phyloP scores from a whole-genome alignment of 768 basidiomycete species.

The Solioccasus polychromus region DNA sequence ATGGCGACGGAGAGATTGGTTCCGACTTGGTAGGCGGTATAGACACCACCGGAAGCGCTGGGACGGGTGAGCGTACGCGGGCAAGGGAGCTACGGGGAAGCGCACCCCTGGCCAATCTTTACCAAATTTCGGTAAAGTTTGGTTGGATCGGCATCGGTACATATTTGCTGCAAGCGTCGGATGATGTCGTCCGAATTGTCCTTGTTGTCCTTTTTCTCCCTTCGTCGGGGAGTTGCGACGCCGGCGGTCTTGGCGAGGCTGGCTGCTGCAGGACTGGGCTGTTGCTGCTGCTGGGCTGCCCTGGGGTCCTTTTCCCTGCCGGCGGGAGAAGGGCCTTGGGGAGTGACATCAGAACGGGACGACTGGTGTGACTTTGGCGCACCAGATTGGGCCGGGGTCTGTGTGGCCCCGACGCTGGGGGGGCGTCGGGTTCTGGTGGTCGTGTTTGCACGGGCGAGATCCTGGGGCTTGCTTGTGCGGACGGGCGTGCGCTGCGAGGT shows the following conservation, averaged over 20 bases:
- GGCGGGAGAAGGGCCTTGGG: constrained; percentile 38
- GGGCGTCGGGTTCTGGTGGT: constrained; percentile 63
- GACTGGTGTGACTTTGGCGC: constrained; percentile 43
- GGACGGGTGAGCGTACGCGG: constrained; percentile 8
- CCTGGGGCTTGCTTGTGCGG: constrained; percentile 43
- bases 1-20: constrained; percentile 94
- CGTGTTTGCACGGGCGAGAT: constrained; percentile 64
- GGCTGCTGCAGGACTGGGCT: constrained; percentile 60
- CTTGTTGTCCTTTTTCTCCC: constrained; percentile 85
- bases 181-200: constrained; percentile 87
- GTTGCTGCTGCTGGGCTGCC: constrained; percentile 36
- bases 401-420: constrained; percentile 35
- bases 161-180: constrained; percentile 87
- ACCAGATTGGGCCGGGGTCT: constrained; percentile 29
- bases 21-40: constrained; percentile 96
- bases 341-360: constrained; percentile 55
- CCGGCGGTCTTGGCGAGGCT: constrained; percentile 65
- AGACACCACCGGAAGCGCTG: constrained; percentile 96
- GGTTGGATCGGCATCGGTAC: constrained; percentile 97
- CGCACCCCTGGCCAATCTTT: constrained; percentile 98
- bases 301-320: constrained; percentile 40
- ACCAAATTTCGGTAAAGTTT: constrained; percentile 86
- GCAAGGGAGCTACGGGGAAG: constrained; percentile 1
- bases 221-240: constrained; percentile 77
- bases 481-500: constrained; percentile 77